phyloP scores from a whole-genome alignment of 73 alveolate species.

The Paramecium bursaria region DNA sequence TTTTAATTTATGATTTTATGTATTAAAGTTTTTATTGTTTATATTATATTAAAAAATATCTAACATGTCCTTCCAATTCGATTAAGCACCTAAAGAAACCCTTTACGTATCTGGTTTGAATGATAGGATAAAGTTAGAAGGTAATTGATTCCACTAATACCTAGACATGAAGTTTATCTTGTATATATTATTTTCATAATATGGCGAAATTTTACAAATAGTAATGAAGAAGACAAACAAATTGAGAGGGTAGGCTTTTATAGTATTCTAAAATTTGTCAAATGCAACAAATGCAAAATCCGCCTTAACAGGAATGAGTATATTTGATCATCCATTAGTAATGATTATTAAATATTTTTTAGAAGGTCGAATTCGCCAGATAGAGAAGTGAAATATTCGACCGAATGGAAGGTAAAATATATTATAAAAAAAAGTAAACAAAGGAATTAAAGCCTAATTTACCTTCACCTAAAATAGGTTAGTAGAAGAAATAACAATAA shows the following conservation, averaged over 20 bases:
- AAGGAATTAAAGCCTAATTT: conserved; percentile 45
- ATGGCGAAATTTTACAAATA: conserved; percentile 33
- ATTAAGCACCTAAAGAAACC: conserved; percentile 54
- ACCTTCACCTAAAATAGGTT: conserved; percentile 13
- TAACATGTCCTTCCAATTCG: background rate
- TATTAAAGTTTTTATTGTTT: background rate
- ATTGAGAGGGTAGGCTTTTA: conserved; percentile 58
- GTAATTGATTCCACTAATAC: too few species aligned
- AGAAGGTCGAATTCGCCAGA: conserved; percentile 36
- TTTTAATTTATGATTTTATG: background rate
- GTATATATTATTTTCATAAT: conserved; percentile 18
- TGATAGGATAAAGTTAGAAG: conserved; percentile 32
- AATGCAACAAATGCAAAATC: conserved; percentile 55
- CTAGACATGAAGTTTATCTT: conserved; percentile 30
- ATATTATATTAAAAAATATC: conserved; percentile 43
- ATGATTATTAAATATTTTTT: background rate
- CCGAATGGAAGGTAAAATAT: conserved; percentile 42
- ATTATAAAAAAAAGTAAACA: conserved; percentile 17
- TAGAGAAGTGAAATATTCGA: conserved; percentile 41
- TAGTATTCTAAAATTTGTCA: conserved; percentile 30
- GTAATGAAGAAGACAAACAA: conserved; percentile 55
- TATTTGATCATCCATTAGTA: conserved; percentile 56
- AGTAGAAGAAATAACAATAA: conserved; percentile 27
- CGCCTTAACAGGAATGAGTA: background rate
- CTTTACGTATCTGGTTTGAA: conserved; percentile 55